Base-by-base conservation (phyloP, 495 filamentous ascomycete genomes). In the Hypoxylon crocopeplum region DNA sequence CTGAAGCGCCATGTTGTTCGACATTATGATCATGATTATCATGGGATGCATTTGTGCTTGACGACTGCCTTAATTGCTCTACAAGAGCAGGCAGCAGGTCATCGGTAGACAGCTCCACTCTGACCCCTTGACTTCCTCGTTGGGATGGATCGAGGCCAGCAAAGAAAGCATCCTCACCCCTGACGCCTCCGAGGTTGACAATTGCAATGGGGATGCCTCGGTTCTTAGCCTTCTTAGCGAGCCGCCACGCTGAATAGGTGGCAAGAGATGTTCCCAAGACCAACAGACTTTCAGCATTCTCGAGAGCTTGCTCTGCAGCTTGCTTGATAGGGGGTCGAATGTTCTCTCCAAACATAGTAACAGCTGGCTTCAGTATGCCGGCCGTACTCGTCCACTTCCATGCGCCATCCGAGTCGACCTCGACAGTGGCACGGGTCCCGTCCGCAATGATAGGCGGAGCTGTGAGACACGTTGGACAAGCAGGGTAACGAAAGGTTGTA, bases 281-380 rank as follows among this genome's bases (percentile, higher is more conserved):
- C 22, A 98, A 78, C 17, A 98, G 70, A 24, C 82, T 78, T 12
- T 83, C 84, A 7, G 93, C 87, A 44, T 82, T 80, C 59, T 96
- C 88, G 32, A 98, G 84, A 6, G 86, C 88, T 13, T 84, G 77
- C 66, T 97, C 92, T 1, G 92, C 93, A n/a, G 84, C 86, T 1
- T 66, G 57, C 68, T 93, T 97, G 11, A 92, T 86, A 3, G 66
- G 48, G 1, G 69, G 66, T 2, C 81, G 74, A 24, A 97, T 94
- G 47, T 84, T 91, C 72, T 98, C 94, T 2, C 94, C 94, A 71
- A 98, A 98, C 91, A 98, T 96, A 45, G 88, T 85, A 0, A 98
- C 93, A 1, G 87, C 86, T 3, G 94, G 94, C 69, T 98, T 98
- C 34, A 98, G 65, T 12, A 98, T 83, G 0, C 91, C 92, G 2